phyloP scores from a whole-genome alignment of 2,329 filamentous ascomycete genomes.

The Colletotrichum lini region DNA sequence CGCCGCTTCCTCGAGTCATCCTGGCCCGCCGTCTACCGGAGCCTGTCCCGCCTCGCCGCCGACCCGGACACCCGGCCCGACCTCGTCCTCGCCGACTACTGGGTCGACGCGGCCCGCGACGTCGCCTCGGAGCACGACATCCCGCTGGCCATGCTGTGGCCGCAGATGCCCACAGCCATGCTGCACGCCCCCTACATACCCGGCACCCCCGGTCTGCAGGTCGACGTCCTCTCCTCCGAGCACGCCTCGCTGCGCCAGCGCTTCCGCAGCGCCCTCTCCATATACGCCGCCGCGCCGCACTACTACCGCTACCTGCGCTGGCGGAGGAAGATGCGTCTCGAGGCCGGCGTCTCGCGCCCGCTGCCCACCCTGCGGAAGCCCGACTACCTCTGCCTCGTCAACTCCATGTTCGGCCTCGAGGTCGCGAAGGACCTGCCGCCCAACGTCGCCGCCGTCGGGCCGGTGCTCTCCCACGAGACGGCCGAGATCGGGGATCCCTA shows the following conservation, averaged over 20 bases:
- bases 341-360: constrained; percentile 50
- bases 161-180: constrained; percentile 58
- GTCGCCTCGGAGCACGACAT: constrained; percentile 36
- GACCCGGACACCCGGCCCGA: too few species aligned
- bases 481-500: constrained; percentile 48
- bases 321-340: constrained; percentile 52
- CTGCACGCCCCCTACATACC: constrained; percentile 56
- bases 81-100: too few species aligned
- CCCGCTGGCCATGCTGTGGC: constrained; percentile 57
- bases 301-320: constrained; percentile 41
- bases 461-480: constrained; percentile 55
- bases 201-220: constrained; percentile 58
- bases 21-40: too few species aligned
- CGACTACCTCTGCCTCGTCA: constrained; percentile 58
- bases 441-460: constrained; percentile 55
- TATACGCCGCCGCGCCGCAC: too few species aligned
- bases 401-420: constrained; percentile 61
- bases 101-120: too few species aligned
- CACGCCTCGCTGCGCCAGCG: too few species aligned
- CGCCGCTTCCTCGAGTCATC: too few species aligned
- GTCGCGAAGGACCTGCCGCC: constrained; percentile 59
- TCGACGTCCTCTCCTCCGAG: constrained; percentile 50
- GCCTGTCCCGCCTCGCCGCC: too few species aligned
- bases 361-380: constrained; percentile 53
- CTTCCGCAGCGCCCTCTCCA: too few species aligned